Percentiles rank a stretch among this genome's conserved stretches.
Evolutionary conservation across 176 grass and related monocot species (phyloP).

Genomic region (Dendrocalamus sinicus): DNA sequence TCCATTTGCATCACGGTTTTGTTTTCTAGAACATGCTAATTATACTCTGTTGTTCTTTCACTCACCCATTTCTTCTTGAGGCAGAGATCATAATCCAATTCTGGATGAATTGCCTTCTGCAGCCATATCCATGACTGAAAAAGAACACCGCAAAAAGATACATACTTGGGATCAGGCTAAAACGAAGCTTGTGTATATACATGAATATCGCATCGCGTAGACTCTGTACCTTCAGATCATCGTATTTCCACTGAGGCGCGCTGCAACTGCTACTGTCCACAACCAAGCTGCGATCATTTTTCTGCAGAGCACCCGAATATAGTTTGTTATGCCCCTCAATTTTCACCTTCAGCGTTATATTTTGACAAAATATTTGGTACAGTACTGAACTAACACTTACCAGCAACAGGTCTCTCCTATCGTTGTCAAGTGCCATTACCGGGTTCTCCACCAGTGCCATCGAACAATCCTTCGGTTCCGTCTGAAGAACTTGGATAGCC

Average conservation of each 20-base stretch:
- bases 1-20: constrained; percentile 9
- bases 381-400: constrained; percentile 50
- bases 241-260: constrained; percentile 68
- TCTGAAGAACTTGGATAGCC: constrained; percentile 75
- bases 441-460: constrained; percentile 72
- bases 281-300: constrained; percentile 59
- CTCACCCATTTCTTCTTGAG: constrained; percentile 96
- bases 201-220: background rate
- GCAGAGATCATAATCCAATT: constrained; percentile 84
- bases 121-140: constrained; percentile 93
- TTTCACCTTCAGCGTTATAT: background rate
- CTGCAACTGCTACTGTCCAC: constrained; percentile 55
- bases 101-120: constrained; percentile 98
- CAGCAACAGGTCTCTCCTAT: constrained; percentile 35
- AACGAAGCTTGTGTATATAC: background rate
- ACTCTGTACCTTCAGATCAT: constrained; percentile 78
- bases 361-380: constrained; percentile 32
- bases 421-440: constrained; percentile 44
- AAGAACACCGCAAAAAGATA: background rate
- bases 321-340: constrained; percentile 22
- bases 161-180: background rate
- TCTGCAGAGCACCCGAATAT: constrained; percentile 46
- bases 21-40: background rate
- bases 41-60: background rate
- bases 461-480: constrained; percentile 52